Conservation (phyloP, 345 rosid genomes). For the Aquilaria malaccensis region DNA sequence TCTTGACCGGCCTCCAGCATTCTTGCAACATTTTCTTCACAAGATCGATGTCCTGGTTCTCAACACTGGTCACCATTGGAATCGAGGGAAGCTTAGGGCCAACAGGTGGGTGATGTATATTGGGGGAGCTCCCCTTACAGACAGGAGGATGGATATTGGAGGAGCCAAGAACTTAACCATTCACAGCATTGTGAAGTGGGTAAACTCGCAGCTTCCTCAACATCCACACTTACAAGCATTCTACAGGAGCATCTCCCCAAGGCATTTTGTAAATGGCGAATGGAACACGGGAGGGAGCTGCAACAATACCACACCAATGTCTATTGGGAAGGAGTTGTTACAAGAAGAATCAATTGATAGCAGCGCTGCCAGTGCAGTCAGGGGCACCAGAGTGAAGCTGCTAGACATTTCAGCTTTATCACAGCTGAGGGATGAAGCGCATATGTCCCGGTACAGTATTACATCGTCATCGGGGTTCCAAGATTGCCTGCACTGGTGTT, state of each 20-base stretch:
- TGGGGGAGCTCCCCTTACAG: conserved; percentile 36
- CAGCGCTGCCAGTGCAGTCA: conserved; percentile 45
- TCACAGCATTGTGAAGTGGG: conserved; percentile 62
- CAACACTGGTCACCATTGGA: conserved; percentile 82
- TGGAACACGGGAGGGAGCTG: conserved; percentile 82
- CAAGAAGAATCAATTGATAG: conserved; percentile 55
- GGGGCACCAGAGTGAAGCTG: conserved; percentile 57
- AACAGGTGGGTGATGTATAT: conserved; percentile 67
- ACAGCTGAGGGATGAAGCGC: conserved; percentile 66
- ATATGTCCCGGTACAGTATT: conserved; percentile 51
- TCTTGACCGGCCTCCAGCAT: conserved; percentile 71
- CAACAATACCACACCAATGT: conserved; percentile 61
- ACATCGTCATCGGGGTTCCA: conserved; percentile 39
- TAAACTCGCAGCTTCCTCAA: conserved; percentile 47
- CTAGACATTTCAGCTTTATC: conserved; percentile 66
- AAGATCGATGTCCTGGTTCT: conserved; percentile 51
- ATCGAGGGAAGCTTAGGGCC: conserved; percentile 50
- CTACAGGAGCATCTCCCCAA: conserved; percentile 63
- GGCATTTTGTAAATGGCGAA: conserved; percentile 69
- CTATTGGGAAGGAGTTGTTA: conserved; percentile 50
- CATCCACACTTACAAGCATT: conserved; percentile 52
- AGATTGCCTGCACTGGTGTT: conserved; percentile 73
- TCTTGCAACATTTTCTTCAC: conserved; percentile 46
- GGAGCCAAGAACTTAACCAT: conserved; percentile 62
- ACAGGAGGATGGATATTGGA: conserved; percentile 45